These are phyloP conservation scores for Globisporangium nodosum DNA, from an alignment of 352 stramenopile species.

Conservation along the genomic window DNA sequence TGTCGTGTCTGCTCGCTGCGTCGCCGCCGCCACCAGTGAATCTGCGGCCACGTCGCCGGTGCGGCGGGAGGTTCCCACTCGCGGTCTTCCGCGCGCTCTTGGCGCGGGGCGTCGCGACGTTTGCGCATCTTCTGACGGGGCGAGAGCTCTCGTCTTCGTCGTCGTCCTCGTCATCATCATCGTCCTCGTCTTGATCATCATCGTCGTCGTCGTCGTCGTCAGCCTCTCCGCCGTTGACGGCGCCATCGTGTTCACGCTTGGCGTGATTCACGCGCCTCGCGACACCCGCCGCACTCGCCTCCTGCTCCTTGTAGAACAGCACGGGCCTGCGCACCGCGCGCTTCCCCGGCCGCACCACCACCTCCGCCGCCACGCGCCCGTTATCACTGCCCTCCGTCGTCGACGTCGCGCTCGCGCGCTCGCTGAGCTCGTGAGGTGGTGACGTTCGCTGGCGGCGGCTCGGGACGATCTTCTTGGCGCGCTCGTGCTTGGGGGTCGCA, in stretches of 20 bases:
- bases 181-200: background rate
- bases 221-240: background rate
- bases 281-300: background rate
- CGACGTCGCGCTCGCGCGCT: background rate
- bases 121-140: no score
- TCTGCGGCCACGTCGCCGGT: no score
- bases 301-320: no score
- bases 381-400: no score
- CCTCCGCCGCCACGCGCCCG: no score
- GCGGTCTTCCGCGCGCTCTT: no score
- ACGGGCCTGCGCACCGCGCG: no score
- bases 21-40: no score
- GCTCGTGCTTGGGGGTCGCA: constrained; percentile 3
- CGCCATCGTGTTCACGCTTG: background rate
- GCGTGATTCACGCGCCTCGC: background rate
- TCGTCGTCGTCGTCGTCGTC: background rate
- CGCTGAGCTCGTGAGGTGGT: background rate
- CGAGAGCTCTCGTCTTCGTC: background rate
- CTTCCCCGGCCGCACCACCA: no score
- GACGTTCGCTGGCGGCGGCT: background rate
- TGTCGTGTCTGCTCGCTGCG: background rate
- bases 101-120: no score
- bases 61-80: no score
- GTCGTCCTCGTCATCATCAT: background rate
- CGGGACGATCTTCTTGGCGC: background rate